Percentiles rank a stretch among this genome's conserved stretches.
phyloP scores from a whole-genome alignment of 2,329 filamentous ascomycete species.

The Aspergillus nomiae region DNA sequence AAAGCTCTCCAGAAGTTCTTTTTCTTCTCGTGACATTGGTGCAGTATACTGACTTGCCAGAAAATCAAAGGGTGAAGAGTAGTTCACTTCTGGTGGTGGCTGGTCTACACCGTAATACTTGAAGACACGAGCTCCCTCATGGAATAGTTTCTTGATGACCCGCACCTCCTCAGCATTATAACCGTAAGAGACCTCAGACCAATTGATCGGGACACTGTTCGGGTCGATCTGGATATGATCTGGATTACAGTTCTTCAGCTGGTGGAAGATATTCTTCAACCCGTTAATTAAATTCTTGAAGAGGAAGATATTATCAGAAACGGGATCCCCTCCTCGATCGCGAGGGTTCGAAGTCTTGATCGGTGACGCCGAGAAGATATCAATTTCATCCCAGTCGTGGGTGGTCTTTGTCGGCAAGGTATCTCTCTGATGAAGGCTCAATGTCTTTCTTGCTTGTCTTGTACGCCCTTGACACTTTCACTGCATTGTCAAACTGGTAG shows the following conservation, averaged over 20 bases:
- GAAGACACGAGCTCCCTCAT: slow-evolving; percentile 94
- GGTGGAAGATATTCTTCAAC: slow-evolving; percentile 94
- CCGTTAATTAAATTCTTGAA: slow-evolving; percentile 97
- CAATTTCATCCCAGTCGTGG: slow-evolving; percentile 93
- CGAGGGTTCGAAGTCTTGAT: slow-evolving; percentile 93
- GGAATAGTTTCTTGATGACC: slow-evolving; percentile 95
- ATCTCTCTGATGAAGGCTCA: slow-evolving; percentile 71
- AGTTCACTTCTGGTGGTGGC: slow-evolving; percentile 68
- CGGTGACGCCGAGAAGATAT: slow-evolving; percentile 93
- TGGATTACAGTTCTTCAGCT: slow-evolving; percentile 87
- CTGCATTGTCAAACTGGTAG: slow-evolving; percentile 88
- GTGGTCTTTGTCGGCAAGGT: slow-evolving; percentile 77
- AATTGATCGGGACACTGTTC: slow-evolving; percentile 79
- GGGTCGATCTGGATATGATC: slow-evolving; percentile 68
- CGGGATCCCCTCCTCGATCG: slow-evolving; percentile 84
- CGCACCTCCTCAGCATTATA: slow-evolving; percentile 97
- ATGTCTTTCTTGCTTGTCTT: slow-evolving; percentile 70
- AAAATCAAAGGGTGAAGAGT: slow-evolving; percentile 82
- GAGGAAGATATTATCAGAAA: slow-evolving; percentile 95
- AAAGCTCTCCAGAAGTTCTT: slow-evolving; percentile 95
- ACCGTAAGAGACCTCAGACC: slow-evolving; percentile 93
- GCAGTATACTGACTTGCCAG: slow-evolving; percentile 95
- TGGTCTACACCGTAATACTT: slow-evolving; percentile 94
- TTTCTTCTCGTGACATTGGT: slow-evolving; percentile 92
- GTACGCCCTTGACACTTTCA: slow-evolving; percentile 89